Base-by-base conservation (phyloP, 805 yeast genomes). In the Metschnikowia borealis region DNA sequence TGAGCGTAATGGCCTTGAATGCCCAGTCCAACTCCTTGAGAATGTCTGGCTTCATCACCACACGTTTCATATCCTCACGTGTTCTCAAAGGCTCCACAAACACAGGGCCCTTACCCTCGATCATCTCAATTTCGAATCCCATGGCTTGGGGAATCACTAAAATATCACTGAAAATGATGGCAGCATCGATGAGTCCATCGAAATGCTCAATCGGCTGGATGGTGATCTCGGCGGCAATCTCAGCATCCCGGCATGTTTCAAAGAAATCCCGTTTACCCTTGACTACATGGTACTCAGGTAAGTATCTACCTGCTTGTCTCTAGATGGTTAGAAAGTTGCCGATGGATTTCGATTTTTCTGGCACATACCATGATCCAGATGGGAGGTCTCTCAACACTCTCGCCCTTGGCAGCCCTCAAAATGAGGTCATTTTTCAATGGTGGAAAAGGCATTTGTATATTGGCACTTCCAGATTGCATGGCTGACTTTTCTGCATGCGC, bases 131-230 rank as follows among this genome's bases (percentile, higher is more conserved):
- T 48, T 81, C 84, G 87, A 91, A 88, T 13, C 99, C 99, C 90
- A 94, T 85, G 11, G 97, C 99, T 71, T 94, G 98, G 2, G 99
- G 99, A 48, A 94, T 86, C 36, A 94, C 99, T 52, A 94, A 75
- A 59, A 94, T 94, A 66, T 94, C 99, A 65, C 91, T 84, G 73
- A 94, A 94, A 51, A 94, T 94, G 59, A 94, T 94, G 5, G 99
- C 99, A 4, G 98, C 98, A 64, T 94, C 99, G 44, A 92, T 79
- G 48, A 91, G 75, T 0, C 96, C 97, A 50, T 85, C 84, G 63
- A 82, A 94, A 61, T 88, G 96, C 49, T 85, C 89, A 49, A 94
- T 81, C 4, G 99, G 99, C 71, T 94, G 99, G 55, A 94, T 91
- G 1, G 99, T 94, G 65, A 94, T 89, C 48, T 81, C 92, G 26